phyloP scores from a whole-genome alignment of 495 filamentous ascomycete genomes.

The Penicillium maclennaniae region DNA sequence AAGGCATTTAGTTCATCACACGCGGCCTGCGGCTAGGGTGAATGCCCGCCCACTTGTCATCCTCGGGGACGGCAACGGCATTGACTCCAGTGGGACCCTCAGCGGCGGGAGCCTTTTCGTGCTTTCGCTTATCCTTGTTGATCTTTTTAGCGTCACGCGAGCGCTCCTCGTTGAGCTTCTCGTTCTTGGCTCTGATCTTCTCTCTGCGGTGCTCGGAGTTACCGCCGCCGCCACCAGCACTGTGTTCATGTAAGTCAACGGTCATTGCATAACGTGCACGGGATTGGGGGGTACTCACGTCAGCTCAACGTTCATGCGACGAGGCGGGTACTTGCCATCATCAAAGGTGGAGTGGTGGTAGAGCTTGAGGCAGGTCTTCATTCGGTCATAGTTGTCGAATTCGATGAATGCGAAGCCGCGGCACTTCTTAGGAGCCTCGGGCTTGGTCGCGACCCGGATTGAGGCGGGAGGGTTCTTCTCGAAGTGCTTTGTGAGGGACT shows the following conservation, averaged over 20 bases:
- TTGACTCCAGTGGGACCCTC: constrained; percentile 22
- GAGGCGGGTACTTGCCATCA: constrained; percentile 55
- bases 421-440: constrained; percentile 61
- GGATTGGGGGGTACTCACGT: constrained; percentile 53
- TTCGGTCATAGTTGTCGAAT: constrained; percentile 82
- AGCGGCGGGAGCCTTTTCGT: constrained; percentile 19
- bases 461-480: constrained; percentile 64
- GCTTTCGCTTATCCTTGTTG: constrained; percentile 43
- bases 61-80: constrained; percentile 22
- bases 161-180: constrained; percentile 79
- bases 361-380: constrained; percentile 87
- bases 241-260: constrained; percentile 7
- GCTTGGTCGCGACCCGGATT: constrained; percentile 72
- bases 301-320: constrained; percentile 89
- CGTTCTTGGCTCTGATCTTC: constrained; percentile 83
- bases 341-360: constrained; percentile 85
- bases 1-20: constrained; percentile 31
- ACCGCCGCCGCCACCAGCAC: constrained; percentile 70
- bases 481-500: constrained; percentile 70
- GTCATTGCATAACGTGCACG: constrained; percentile 9
- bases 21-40: constrained; percentile 58
- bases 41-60: constrained; percentile 42
- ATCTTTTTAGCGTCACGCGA: constrained; percentile 51
- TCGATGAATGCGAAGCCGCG: constrained; percentile 93
- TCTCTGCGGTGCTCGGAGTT: constrained; percentile 65